phyloP scores from a whole-genome alignment of 805 yeast species.

The Candida boleticola region DNA sequence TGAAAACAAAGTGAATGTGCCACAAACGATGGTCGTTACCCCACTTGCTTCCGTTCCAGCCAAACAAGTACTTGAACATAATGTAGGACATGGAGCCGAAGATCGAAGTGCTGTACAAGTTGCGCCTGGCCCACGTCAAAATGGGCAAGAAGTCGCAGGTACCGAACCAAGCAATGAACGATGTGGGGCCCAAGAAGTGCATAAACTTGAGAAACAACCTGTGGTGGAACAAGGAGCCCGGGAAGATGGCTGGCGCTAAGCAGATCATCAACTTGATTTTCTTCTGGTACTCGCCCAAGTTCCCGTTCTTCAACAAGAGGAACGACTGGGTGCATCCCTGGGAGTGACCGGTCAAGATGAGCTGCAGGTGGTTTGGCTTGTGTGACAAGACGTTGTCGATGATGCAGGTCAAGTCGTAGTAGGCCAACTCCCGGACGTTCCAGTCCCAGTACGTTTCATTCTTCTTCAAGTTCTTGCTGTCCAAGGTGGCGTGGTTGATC shows the following conservation, averaged over 20 bases:
- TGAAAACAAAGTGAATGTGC: conserved; percentile 75
- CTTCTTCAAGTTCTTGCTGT: conserved; percentile 33
- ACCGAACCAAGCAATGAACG: conserved; percentile 63
- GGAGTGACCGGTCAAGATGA: conserved; percentile 77
- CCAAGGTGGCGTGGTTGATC: conserved; percentile 51
- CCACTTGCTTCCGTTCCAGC: conserved; percentile 82
- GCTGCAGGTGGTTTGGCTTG: conserved; percentile 39
- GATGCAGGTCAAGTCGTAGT: conserved; percentile 72
- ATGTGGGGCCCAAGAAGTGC: conserved; percentile 29
- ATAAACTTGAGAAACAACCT: conserved; percentile 62
- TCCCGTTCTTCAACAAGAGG: conserved; percentile 53
- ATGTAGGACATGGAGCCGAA: conserved; percentile 69
- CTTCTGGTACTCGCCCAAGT: conserved; percentile 36
- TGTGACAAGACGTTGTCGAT: conserved; percentile 55
- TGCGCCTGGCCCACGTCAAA: conserved; percentile 58
- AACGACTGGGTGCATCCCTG: conserved; percentile 92
- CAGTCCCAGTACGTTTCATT: conserved; percentile 81
- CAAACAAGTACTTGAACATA: conserved; percentile 84
- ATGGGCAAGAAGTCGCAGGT: conserved; percentile 73
- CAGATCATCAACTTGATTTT: conserved; percentile 70
- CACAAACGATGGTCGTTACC: conserved; percentile 57
- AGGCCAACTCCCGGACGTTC: conserved; percentile 85
- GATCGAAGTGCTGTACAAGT: conserved; percentile 35
- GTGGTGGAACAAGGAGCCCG: conserved; percentile 70
- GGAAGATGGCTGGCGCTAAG: conserved; percentile 88